A percentile compares a stretch with the other conserved stretches of the same genome.
Evolutionary conservation across 305 asterid genomes (phyloP).

Genomic region (Plantago coronopus): DNA sequence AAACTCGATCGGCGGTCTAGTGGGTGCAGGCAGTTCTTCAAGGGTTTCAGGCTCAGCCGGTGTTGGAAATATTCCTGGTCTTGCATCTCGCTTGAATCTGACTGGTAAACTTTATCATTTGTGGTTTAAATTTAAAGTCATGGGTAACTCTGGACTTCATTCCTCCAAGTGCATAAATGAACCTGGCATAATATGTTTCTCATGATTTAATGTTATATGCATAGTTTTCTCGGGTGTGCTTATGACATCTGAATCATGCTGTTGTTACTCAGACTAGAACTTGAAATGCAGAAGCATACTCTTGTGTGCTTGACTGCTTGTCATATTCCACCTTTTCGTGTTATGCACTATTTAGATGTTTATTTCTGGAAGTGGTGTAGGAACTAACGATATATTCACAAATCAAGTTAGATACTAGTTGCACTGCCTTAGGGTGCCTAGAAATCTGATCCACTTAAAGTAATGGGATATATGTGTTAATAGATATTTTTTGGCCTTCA

Average conservation of each 20-base stretch:
- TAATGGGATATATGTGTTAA: conserved; percentile 5
- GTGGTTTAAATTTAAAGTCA: no score
- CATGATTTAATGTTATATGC: not conserved
- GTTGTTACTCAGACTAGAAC: not conserved
- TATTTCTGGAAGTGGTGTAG: not conserved
- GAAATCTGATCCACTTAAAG: not conserved
- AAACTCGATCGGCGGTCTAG: conserved; percentile 65
- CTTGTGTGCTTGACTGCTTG: not conserved
- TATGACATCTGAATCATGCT: not conserved
- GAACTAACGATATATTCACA: no score
- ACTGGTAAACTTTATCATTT: conserved; percentile 42
- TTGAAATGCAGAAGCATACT: not conserved
- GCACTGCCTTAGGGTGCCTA: not conserved
- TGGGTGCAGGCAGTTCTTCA: conserved; percentile 58
- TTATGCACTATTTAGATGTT: not conserved
- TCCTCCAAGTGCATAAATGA: not conserved
- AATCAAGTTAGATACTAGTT: not conserved
- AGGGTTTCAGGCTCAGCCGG: conserved; percentile 67
- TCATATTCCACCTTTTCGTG: not conserved
- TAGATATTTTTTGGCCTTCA: conserved; percentile 12
- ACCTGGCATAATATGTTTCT: not conserved
- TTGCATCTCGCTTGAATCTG: conserved; percentile 74
- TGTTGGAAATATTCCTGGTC: conserved; percentile 67
- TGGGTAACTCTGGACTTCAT: conserved; percentile 2
- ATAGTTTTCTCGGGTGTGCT: not conserved